Evolutionary conservation across 2,329 filamentous ascomycete genomes (phyloP), one percentile per base, ranked within the genome.

Genomic region (Stylonectria norvegica): DNA sequence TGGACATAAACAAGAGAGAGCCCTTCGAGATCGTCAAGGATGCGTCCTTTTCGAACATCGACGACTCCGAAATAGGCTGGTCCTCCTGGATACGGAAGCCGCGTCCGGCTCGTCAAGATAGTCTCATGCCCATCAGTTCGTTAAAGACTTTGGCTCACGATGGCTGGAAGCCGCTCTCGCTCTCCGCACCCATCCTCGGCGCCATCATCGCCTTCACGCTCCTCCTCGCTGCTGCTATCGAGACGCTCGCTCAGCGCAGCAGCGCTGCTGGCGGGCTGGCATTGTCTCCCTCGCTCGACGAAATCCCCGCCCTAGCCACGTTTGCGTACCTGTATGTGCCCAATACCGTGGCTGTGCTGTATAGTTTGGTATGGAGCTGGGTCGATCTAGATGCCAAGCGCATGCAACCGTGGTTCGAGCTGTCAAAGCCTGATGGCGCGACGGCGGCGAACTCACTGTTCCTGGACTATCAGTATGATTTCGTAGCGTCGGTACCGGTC

Each of bases 361-460:
- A 78, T 45, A 75, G 76, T 27, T 64, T 81, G 1, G 32, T 73
- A 0, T 83, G 78, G 77, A 69, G 65, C 3, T 80, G 78, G 76
- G 66, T 81, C 0, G 79, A 83, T 36, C 54, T 83, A 0, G 76
- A 84, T 23, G 62, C 69, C 0, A 79, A 80, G 42, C 51, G 80
- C 0, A 61, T 83, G 31, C 78, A 84, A 22, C 79, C 79, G 0
- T 84, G 73, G 64, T 71, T 79, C 9, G 75, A 81, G 16, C 39
- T 83, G 1, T 79, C 76, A 0, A 71, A 67, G 8, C 11, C 49
- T 0, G 48, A 54, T 0, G 78, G 78, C 0, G 72, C 72, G 0
- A 49, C 48, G 0, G 75, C 65, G 0, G 57, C 63, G 5, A 50
- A 74, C 1, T 78, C 75, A 0, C 12, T 83, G 0, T 59, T 79